Conservation (phyloP, 805 yeast genomes). For the Sugiyamaella boreocaroliniensis region DNA sequence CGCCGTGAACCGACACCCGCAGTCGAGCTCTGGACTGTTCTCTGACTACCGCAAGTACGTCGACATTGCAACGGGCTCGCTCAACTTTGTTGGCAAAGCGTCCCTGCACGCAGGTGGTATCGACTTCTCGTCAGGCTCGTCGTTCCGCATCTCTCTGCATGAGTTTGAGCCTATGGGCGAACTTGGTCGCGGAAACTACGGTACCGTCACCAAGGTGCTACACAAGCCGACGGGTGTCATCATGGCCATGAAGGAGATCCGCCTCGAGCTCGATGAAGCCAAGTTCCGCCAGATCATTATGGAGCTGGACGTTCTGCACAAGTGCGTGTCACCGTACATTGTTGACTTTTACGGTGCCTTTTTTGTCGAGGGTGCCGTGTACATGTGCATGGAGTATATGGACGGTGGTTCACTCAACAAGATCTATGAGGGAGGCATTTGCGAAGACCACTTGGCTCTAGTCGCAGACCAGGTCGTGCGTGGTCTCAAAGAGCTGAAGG, state of each 20-base stretch:
- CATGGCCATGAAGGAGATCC: slow-evolving; percentile 97
- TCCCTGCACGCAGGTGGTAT: slow-evolving; percentile 88
- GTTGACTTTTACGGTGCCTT: slow-evolving; percentile 97
- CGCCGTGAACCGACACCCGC: slow-evolving; percentile 28
- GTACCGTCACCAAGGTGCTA: slow-evolving; percentile 86
- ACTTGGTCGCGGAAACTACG: slow-evolving; percentile 93
- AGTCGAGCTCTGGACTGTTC: slow-evolving; percentile 40
- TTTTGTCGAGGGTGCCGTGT: slow-evolving; percentile 95
- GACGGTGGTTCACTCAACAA: slow-evolving; percentile 92
- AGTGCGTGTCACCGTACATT: slow-evolving; percentile 82
- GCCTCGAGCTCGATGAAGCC: slow-evolving; percentile 88
- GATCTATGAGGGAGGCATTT: slow-evolving; percentile 68
- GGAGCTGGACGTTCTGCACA: slow-evolving; percentile 92
- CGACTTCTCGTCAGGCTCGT: slow-evolving; percentile 81
- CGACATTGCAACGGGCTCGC: slow-evolving; percentile 85
- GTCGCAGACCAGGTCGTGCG: slow-evolving; percentile 72
- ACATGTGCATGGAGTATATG: slow-evolving; percentile 97
- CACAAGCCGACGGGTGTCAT: slow-evolving; percentile 87
- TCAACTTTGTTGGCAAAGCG: slow-evolving; percentile 90
- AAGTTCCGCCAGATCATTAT: slow-evolving; percentile 89
- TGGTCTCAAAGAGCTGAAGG: slow-evolving; percentile 81
- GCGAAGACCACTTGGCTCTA: slow-evolving; percentile 73
- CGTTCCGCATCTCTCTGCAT: slow-evolving; percentile 78
- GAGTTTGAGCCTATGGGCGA: slow-evolving; percentile 69
- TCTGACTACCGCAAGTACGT: slow-evolving; percentile 80